These are phyloP conservation scores for Annona squamosa DNA, from an alignment of 164 flowering plant species.

Conservation along the genomic window DNA sequence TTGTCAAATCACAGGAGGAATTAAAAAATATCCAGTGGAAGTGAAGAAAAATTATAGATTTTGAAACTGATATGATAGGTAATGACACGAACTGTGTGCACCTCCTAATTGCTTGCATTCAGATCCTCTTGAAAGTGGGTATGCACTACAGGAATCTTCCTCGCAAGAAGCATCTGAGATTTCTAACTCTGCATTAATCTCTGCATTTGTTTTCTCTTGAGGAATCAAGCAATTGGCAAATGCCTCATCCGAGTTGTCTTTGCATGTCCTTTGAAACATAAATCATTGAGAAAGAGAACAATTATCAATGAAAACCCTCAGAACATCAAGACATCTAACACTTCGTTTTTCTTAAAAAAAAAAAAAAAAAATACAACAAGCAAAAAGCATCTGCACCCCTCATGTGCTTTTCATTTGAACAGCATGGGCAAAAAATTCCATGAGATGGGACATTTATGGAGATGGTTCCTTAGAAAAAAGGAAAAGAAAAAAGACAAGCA, in stretches of 20 bases:
- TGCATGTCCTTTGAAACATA: conserved; percentile 60
- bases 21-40: neutral
- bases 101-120: conserved; percentile 35
- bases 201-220: conserved; percentile 91
- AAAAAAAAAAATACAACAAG: too few species aligned
- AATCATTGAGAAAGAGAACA: conserved; percentile 2
- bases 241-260: conserved; percentile 68
- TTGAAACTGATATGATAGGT: neutral
- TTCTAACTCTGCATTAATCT: conserved; percentile 84
- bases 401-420: too few species aligned
- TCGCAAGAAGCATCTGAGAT: conserved; percentile 78
- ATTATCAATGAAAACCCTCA: neutral
- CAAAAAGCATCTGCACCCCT: too few species aligned
- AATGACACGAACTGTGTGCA: conserved; percentile 7
- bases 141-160: conserved; percentile 45
- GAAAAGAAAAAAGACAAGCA: too few species aligned
- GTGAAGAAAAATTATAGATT: neutral
- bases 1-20: neutral
- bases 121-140: conserved; percentile 20
- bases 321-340: neutral
- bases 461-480: too few species aligned
- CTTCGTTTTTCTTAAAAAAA: too few species aligned
- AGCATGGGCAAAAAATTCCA: too few species aligned
- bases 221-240: conserved; percentile 89
- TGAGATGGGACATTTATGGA: too few species aligned